Conservation (phyloP, 345 rosid genomes). For the Boechera retrofracta region DNA sequence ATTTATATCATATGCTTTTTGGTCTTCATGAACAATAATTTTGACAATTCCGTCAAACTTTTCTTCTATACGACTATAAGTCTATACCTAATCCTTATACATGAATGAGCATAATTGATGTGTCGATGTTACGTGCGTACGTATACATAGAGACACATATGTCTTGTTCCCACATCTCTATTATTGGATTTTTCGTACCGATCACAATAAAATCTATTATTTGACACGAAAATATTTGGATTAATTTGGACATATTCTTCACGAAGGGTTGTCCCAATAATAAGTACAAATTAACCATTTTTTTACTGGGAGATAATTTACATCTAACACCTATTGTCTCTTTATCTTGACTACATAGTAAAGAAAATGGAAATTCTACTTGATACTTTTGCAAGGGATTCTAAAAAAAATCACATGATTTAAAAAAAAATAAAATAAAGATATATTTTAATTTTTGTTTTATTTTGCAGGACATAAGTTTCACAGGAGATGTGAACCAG, state of each 20-base stretch:
- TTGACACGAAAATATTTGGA: constrained; percentile 29
- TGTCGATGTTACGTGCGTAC: constrained; percentile 33
- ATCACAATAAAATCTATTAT: constrained; percentile 16
- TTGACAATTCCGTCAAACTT: constrained; percentile 38
- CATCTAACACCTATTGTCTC: constrained; percentile 3
- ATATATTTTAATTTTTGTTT: neutral
- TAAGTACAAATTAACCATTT: constrained; percentile 2
- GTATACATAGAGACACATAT: constrained; percentile 12
- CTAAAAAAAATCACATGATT: neutral
- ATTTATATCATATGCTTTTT: constrained; percentile 39
- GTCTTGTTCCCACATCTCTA: constrained; percentile 23
- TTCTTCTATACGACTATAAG: constrained; percentile 14
- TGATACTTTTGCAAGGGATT: constrained; percentile 4
- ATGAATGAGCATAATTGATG: constrained; percentile 21
- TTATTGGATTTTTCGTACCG: constrained; percentile 25
- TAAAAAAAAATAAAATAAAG: too few species aligned
- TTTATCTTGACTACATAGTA: constrained; percentile 16
- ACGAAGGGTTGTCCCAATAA: neutral
- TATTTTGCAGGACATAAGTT: constrained; percentile 54
- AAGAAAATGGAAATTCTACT: neutral
- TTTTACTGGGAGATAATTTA: neutral
- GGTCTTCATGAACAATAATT: constrained; percentile 22
- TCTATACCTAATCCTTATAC: constrained; percentile 20
- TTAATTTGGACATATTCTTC: constrained; percentile 2
- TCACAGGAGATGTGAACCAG: constrained; percentile 58